These are phyloP conservation scores for Pythium angustatum DNA, from an alignment of 352 stramenopile genomes.

Conservation along the genomic window DNA sequence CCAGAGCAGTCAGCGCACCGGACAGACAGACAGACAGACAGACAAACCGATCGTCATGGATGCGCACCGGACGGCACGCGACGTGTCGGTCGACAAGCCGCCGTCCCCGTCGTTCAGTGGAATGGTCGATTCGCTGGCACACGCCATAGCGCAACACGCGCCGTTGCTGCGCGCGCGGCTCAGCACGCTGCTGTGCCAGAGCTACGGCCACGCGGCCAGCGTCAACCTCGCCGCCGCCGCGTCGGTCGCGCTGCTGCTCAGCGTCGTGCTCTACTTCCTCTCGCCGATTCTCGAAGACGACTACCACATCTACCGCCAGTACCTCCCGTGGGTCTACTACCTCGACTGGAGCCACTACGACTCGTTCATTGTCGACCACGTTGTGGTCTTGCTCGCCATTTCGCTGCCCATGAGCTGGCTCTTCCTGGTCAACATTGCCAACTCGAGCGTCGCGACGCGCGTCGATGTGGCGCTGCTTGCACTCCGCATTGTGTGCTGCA, in stretches of 20 bases:
- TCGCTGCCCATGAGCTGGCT: conserved; percentile 62
- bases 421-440: conserved; percentile 63
- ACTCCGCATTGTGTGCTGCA: conserved; percentile 63
- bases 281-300: conserved; percentile 55
- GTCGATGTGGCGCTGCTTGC: conserved; percentile 58
- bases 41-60: too few species aligned
- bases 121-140: conserved; percentile 8
- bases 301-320: conserved; percentile 52
- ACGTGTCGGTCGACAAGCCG: neutral
- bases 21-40: neutral
- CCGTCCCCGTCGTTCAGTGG: neutral
- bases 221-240: conserved; percentile 53
- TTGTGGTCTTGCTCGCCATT: conserved; percentile 64
- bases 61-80: too few species aligned
- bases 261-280: conserved; percentile 53
- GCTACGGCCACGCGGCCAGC: conserved; percentile 54
- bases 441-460: conserved; percentile 50
- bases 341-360: conserved; percentile 69
- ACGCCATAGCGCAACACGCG: conserved; percentile 8
- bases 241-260: conserved; percentile 53
- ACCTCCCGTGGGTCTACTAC: conserved; percentile 50
- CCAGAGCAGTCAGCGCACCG: neutral
- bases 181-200: conserved; percentile 48
- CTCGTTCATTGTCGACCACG: conserved; percentile 74
- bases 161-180: conserved; percentile 35